Percentiles rank a stretch among this genome's conserved stretches.
These are phyloP conservation scores for Fallopia convolvulus DNA, from an alignment of 148 eudicot species.

Conservation along the genomic window DNA sequence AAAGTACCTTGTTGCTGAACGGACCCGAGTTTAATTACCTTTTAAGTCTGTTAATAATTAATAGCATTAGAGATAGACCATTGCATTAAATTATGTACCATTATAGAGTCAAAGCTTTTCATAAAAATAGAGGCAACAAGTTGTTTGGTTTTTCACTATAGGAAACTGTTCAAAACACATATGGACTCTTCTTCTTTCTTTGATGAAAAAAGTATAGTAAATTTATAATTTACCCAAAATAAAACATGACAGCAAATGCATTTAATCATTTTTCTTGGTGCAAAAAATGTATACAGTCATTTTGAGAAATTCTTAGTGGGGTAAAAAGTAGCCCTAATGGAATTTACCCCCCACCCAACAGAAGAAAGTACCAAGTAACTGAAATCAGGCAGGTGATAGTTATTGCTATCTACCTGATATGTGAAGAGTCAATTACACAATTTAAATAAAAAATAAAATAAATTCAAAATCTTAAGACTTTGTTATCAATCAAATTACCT, in stretches of 20 bases:
- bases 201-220: not conserved
- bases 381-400: conserved; percentile 6
- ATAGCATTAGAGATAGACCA: too few species aligned
- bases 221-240: not conserved
- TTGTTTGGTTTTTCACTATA: not conserved
- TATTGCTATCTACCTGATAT: not conserved
- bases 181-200: not conserved
- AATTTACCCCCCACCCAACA: not conserved
- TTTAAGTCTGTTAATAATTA: too few species aligned
- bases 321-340: not conserved
- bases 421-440: not conserved
- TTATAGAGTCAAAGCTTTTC: not conserved
- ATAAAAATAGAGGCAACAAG: not conserved
- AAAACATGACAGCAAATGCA: not conserved
- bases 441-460: not conserved
- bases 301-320: not conserved
- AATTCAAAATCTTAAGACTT: not conserved
- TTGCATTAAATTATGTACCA: too few species aligned
- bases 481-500: not conserved
- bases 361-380: not conserved
- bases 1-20: too few species aligned
- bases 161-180: not conserved
- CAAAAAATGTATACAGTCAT: not conserved
- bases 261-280: not conserved
- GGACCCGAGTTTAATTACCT: too few species aligned